Evolutionary conservation across 768 basidiomycete species (phyloP), one percentile per base, ranked within the genome.

Genomic region (Pholiota conissans): DNA sequence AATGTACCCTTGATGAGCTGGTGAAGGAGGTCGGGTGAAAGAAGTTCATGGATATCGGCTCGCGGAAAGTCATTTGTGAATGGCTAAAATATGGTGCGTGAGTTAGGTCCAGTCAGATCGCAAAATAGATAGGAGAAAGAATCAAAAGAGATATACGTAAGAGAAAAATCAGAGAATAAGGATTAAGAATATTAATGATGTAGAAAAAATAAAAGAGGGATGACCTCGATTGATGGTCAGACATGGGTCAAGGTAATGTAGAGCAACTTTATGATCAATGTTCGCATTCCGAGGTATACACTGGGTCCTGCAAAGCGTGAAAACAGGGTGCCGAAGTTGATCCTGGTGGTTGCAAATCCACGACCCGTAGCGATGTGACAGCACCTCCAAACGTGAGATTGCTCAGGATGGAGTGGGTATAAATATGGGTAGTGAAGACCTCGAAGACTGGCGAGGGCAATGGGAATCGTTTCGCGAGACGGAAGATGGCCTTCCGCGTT

Each of bases 281-380:
- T 95, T 65, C 97, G 79, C 84, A 98, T 92, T 63, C 97, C 97
- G 20, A 99, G 79, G 76, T 99, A 99, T 70, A 99, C 98, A 64
- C 93, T 94, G 1, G 97, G 97, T 2, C 97, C 97, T 24, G 97
- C 97, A 72, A 99, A 99, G 48, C 97, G 93, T 61, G 97, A 98
- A 78, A 95, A 97, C 16, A 99, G 77, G 67, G 95, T 95, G 70
- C 84, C 90, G 79, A 99, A 99, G 59, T 90, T 90, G 59, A 97
- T 93, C 53, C 97, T 83, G 20, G 93, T 91, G 5, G 96, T 98
- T 26, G 97, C 97, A 69, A 99, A 99, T 37, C 97, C 97, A 83
- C 97, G 92, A 49, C 97, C 97, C 22, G 96, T 99, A 14, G 97
- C 95, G 63, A 99, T 99, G 75, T 98, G 98, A 51, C 97, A 45